Base-by-base conservation (phyloP, 306 rosid species). In the Glycine latifolia region DNA sequence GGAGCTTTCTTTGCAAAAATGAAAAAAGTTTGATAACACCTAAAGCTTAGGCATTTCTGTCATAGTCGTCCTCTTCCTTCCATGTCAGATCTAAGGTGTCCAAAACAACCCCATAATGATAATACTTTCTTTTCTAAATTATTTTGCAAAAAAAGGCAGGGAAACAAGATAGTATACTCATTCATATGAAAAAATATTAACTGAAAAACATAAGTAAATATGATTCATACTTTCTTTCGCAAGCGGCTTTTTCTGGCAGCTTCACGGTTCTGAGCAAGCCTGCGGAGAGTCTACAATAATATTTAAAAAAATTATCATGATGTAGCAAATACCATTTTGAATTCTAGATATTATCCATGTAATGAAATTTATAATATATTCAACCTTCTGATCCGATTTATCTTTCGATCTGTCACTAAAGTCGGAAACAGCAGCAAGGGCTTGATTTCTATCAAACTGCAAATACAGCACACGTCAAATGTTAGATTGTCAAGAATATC, bases 221-320 rank as follows among this genome's bases (percentile, higher is more conserved):
- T 8, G 10, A 55, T 41, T 54, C 87, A 49, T 89, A 95, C 99
- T 83, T 95, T 95, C 84, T 95, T 95, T 82, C 98, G 87, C 91
- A 95, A 75, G 43, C 99, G 92, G 75, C 99, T 95, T 91, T 95
- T 95, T 67, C 99, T 89, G 4, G 99, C 99, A 14, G 99, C 99
- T 89, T 95, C 99, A 31, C 99, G 95, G 89, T 95, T 95, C 79
- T 95, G 99, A 78, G 99, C 98, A 37, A 95, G 96, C 90, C 99
- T 87, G 7, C 99, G 97, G 48, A 91, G 97, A 79, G 90, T 90
- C 99, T 95, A 89, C 89, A 87, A 82, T 14, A 83, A 84, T 62
- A 43, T 72, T 52, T 62, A 72, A 78, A 68, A 75, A 33, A 81
- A 33, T 52, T 5, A 67, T 77, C 73, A 85, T 63, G 55, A 84